phyloP scores from a whole-genome alignment of 495 filamentous ascomycete genomes.

The Xeromyces bisporus region DNA sequence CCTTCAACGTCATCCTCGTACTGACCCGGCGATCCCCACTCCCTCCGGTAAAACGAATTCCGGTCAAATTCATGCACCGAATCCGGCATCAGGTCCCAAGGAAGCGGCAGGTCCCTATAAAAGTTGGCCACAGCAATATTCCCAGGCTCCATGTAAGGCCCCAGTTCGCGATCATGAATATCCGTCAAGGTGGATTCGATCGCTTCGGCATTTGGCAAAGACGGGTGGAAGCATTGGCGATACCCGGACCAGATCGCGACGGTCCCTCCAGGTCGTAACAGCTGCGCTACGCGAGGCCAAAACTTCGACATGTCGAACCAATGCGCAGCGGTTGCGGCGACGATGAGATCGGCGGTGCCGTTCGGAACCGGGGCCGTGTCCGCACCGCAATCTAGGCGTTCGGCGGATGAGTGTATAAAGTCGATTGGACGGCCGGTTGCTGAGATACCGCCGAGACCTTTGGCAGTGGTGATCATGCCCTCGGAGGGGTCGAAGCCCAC shows the following conservation, averaged over 20 bases:
- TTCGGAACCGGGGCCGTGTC: conserved; percentile 7
- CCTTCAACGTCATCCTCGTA: conserved; percentile 5
- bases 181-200: conserved; percentile 16
- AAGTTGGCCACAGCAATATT: conserved; percentile 17
- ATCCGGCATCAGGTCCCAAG: conserved; percentile 26
- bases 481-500: conserved; percentile 35
- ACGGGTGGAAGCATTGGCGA: conserved; percentile 11
- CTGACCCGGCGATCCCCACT: conserved; percentile 21
- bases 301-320: conserved; percentile 45
- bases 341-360: conserved; percentile 34
- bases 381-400: conserved; percentile 17
- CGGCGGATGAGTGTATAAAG: conserved; percentile 29
- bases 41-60: conserved; percentile 19
- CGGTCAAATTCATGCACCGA: conserved; percentile 22
- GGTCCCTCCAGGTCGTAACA: conserved; percentile 37
- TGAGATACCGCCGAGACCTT: conserved; percentile 15
- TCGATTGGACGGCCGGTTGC: conserved; percentile 14
- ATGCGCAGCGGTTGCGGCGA: conserved; percentile 35
- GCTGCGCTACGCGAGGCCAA: conserved; percentile 30
- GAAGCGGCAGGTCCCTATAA: conserved; percentile 31
- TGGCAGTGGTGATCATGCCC: conserved; percentile 37
- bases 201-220: conserved; percentile 14
- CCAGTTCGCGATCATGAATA: conserved; percentile 14
- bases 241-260: conserved; percentile 35
- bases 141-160: conserved; percentile 17